Percentiles rank a stretch among this genome's conserved stretches.
Evolutionary conservation across 2,329 filamentous ascomycete species (phyloP).

Genomic region (Trichoderma breve): DNA sequence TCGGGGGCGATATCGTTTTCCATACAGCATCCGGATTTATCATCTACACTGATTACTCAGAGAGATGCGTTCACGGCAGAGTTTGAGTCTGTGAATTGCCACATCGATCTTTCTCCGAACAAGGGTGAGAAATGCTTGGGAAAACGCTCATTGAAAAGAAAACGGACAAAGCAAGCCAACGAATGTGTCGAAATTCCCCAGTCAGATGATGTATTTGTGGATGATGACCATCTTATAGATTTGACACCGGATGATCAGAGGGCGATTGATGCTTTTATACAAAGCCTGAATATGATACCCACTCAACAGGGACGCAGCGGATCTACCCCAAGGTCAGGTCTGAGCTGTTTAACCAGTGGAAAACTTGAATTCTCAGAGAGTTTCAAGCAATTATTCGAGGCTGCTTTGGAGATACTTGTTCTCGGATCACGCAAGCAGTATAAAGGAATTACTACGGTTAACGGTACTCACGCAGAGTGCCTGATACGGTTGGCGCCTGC

Average conservation of each 20-base stretch:
- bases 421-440: slow-evolving; percentile 27
- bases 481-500: slow-evolving; percentile 34
- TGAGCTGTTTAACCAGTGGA: neutral
- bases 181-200: neutral
- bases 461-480: slow-evolving; percentile 23
- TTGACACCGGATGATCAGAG: slow-evolving; percentile 28
- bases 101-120: slow-evolving; percentile 26
- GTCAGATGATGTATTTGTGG: neutral
- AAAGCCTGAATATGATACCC: slow-evolving; percentile 23
- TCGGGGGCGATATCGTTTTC: slow-evolving; percentile 32
- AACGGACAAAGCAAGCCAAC: neutral
- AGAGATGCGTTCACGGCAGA: slow-evolving; percentile 26
- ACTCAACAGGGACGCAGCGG: too few relatives aligned
- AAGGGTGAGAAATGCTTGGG: neutral
- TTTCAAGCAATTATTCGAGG: slow-evolving; percentile 19
- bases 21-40: slow-evolving; percentile 37
- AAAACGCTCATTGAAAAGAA: neutral
- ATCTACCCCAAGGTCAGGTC: neutral
- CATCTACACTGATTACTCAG: slow-evolving; percentile 33
- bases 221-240: slow-evolving; percentile 20
- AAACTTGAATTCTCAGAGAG: neutral
- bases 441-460: slow-evolving; percentile 25
- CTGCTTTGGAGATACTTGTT: slow-evolving; percentile 29
- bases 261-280: slow-evolving; percentile 33
- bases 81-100: slow-evolving; percentile 30